phyloP scores from a whole-genome alignment of 2,329 filamentous ascomycete species.

The Sordariomycetes sp. region DNA sequence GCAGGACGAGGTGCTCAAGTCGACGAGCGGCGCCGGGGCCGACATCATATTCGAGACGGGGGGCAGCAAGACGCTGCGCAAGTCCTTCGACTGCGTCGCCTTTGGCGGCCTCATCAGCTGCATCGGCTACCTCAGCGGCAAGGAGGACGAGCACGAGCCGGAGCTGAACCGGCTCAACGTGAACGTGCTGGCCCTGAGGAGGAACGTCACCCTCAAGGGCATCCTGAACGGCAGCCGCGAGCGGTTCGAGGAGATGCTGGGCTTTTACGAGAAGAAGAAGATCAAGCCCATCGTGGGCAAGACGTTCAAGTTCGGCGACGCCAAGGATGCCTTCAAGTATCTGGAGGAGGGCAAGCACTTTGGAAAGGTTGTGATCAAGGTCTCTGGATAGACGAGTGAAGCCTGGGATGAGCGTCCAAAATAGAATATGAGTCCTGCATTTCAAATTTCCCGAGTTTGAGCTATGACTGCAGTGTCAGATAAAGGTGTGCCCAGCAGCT shows the following conservation, averaged over 20 bases:
- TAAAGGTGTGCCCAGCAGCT: too few species aligned
- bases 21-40: slow-evolving; percentile 35
- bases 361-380: slow-evolving; percentile 45
- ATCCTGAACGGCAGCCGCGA: slow-evolving; percentile 52
- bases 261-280: slow-evolving; percentile 31
- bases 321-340: slow-evolving; percentile 40
- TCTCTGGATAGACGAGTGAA: slow-evolving; percentile 20
- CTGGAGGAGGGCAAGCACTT: slow-evolving; percentile 44
- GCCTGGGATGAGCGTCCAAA: too few species aligned
- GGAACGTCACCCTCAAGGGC: slow-evolving; percentile 39
- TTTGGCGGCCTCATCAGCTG: slow-evolving; percentile 46
- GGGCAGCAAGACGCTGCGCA: slow-evolving; percentile 39
- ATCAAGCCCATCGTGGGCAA: slow-evolving; percentile 39
- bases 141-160: slow-evolving; percentile 37
- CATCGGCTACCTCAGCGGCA: slow-evolving; percentile 39
- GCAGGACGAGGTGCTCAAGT: slow-evolving; percentile 35
- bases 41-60: slow-evolving; percentile 48
- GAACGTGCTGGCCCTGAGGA: slow-evolving; percentile 42
- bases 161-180: slow-evolving; percentile 42
- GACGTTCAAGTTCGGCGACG: slow-evolving; percentile 36
- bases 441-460: too few species aligned
- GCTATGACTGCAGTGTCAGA: too few species aligned
- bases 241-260: slow-evolving; percentile 43
- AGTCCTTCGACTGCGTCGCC: slow-evolving; percentile 42
- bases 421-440: too few species aligned